phyloP scores from a whole-genome alignment of 2,329 filamentous ascomycete genomes.

The Ascochyta lentis region DNA sequence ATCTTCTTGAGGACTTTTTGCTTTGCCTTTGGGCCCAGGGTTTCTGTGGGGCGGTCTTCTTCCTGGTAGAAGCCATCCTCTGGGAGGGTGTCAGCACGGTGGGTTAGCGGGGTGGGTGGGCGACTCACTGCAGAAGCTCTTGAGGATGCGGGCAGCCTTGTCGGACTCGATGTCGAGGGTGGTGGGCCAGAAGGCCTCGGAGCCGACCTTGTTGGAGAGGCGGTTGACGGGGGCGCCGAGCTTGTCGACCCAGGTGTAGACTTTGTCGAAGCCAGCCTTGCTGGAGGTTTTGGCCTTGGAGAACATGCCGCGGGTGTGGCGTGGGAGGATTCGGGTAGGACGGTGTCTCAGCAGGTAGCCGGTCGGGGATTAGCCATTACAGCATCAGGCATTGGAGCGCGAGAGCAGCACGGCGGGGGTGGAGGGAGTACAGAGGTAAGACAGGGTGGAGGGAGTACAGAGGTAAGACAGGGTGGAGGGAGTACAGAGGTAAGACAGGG shows the following conservation, averaged over 20 bases:
- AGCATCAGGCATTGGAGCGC: constrained; percentile 18
- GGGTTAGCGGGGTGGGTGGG: constrained; percentile 14
- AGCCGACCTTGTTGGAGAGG: constrained; percentile 80
- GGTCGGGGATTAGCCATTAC: constrained; percentile 33
- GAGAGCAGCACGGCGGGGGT: constrained; percentile 4
- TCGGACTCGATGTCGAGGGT: constrained; percentile 88
- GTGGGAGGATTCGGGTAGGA: constrained; percentile 19
- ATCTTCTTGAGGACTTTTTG: constrained; percentile 80
- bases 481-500: no score
- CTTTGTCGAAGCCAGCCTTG: constrained; percentile 70
- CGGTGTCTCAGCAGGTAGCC: constrained; percentile 26
- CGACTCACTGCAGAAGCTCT: constrained; percentile 84
- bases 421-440: constrained; percentile 4
- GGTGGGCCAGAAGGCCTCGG: constrained; percentile 84
- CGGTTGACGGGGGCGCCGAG: constrained; percentile 79
- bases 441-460: no score
- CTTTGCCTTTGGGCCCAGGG: constrained; percentile 64
- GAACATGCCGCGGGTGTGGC: constrained; percentile 36
- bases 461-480: no score
- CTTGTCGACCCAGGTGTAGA: constrained; percentile 71
- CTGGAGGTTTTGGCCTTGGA: constrained; percentile 43
- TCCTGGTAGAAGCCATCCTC: constrained; percentile 73
- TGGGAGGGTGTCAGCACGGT: constrained; percentile 39
- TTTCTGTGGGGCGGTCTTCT: constrained; percentile 52
- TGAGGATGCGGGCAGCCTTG: constrained; percentile 86